phyloP scores from a whole-genome alignment of 106 monocot genomes.

The Hemerocallis citrina region DNA sequence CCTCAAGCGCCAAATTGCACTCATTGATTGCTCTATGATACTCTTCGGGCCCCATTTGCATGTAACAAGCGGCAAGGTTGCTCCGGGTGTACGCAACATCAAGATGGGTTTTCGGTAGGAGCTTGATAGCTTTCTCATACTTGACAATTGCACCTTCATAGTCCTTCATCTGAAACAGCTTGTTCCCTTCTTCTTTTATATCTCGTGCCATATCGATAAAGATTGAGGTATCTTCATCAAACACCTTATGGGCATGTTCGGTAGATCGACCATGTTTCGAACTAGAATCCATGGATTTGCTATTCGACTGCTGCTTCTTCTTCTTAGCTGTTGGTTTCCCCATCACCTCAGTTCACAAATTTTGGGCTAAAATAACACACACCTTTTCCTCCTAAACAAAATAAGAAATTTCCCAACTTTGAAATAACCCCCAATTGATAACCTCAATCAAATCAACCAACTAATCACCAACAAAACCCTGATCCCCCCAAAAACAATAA shows the following conservation, averaged over 20 bases:
- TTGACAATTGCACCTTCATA: slow-evolving; percentile 69
- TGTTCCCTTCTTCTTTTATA: slow-evolving; percentile 84
- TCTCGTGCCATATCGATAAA: slow-evolving; percentile 72
- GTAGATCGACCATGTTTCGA: slow-evolving; percentile 24
- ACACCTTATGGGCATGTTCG: slow-evolving; percentile 25
- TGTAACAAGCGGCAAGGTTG: slow-evolving; percentile 83
- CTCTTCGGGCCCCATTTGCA: slow-evolving; percentile 68
- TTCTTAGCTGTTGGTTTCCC: slow-evolving; percentile 74
- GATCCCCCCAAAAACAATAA: slow-evolving; percentile 3
- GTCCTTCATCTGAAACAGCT: slow-evolving; percentile 65
- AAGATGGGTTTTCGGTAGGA: slow-evolving; percentile 61
- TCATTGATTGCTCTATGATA: slow-evolving; percentile 64
- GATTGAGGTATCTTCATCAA: slow-evolving; percentile 58
- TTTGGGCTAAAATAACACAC: too few relatives aligned
- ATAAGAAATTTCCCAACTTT: too few relatives aligned
- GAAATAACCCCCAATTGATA: too few relatives aligned
- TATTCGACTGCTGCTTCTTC: slow-evolving; percentile 41
- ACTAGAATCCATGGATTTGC: slow-evolving; percentile 13
- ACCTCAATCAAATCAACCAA: too few relatives aligned
- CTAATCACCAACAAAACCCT: too few relatives aligned
- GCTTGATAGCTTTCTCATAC: slow-evolving; percentile 83
- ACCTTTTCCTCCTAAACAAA: too few relatives aligned
- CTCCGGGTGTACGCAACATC: slow-evolving; percentile 60
- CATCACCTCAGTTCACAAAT: slow-evolving; percentile 27
- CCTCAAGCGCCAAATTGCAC: slow-evolving; percentile 81